These are phyloP conservation scores for Phytophthora sansomeana DNA, from an alignment of 352 stramenopile genomes.

Conservation along the genomic window DNA sequence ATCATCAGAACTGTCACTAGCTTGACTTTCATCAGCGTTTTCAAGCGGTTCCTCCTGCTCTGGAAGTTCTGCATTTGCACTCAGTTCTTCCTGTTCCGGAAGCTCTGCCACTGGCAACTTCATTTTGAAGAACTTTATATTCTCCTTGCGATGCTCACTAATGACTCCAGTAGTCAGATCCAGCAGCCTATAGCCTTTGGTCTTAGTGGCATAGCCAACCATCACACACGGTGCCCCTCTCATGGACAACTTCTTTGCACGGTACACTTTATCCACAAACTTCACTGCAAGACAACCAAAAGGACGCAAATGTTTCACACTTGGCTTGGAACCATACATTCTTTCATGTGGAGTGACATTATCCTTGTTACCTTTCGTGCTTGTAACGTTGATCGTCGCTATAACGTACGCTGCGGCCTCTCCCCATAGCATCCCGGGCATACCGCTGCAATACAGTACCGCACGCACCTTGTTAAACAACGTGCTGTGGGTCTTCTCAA, in stretches of 20 bases:
- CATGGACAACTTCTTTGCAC: constrained; percentile 16
- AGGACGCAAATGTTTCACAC: constrained; percentile 3
- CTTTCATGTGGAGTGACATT: constrained; percentile 16
- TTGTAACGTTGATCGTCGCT: constrained; percentile 8
- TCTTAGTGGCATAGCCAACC: constrained; percentile 7
- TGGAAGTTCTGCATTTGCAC: too few relatives aligned
- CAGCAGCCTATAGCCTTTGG: constrained; percentile 8
- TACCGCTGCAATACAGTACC: constrained; percentile 6
- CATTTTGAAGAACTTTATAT: constrained; percentile 18
- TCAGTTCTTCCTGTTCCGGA: background rate
- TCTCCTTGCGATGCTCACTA: constrained; percentile 7
- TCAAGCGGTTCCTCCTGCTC: too few relatives aligned
- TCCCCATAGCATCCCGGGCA: constrained; percentile 11
- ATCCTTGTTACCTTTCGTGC: constrained; percentile 12
- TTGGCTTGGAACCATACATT: constrained; percentile 11
- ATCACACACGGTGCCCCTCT: background rate
- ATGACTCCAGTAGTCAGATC: constrained; percentile 8
- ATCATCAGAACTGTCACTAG: background rate
- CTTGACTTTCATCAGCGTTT: background rate
- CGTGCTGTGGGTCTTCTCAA: constrained; percentile 3
- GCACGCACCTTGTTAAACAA: too few relatives aligned
- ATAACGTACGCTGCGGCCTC: constrained; percentile 17
- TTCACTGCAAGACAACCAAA: constrained; percentile 18
- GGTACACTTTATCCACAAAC: constrained; percentile 19
- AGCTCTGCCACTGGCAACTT: constrained; percentile 1